phyloP scores from a whole-genome alignment of 2,329 filamentous ascomycete genomes.

The Lasiodiplodia theobromae region DNA sequence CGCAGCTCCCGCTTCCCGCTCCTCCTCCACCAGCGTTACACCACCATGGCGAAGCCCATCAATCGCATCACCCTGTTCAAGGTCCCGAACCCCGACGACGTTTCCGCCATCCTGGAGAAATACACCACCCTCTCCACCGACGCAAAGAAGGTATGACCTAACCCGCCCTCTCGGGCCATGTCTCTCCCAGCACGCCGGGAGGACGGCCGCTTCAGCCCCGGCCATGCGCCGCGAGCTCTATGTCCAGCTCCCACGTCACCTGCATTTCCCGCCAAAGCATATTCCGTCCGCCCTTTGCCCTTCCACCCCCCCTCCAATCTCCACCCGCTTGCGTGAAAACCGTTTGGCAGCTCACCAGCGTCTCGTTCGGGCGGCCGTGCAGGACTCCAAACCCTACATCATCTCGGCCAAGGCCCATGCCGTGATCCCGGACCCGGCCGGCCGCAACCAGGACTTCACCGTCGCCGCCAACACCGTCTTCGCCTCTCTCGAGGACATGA shows the following conservation, averaged over 20 bases:
- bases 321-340: not conserved
- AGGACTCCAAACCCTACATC: slow-evolving; percentile 75
- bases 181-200: slow-evolving; percentile 15
- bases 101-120: slow-evolving; percentile 42
- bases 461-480: slow-evolving; percentile 68
- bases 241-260: slow-evolving; percentile 23
- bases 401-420: slow-evolving; percentile 60
- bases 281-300: not conserved
- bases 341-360: not conserved
- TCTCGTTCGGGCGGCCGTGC: slow-evolving; percentile 3
- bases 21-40: slow-evolving; percentile 15
- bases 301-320: slow-evolving; percentile 12
- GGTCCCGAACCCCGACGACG: slow-evolving; percentile 39
- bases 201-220: not conserved
- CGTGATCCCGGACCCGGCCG: slow-evolving; percentile 57
- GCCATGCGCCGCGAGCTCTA: not conserved
- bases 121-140: slow-evolving; percentile 44
- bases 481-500: slow-evolving; percentile 68
- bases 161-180: not conserved
- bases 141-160: slow-evolving; percentile 43
- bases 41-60: slow-evolving; percentile 39
- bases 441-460: slow-evolving; percentile 68
- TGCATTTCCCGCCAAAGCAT: not conserved
- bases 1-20: slow-evolving; percentile 5
- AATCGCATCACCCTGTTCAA: slow-evolving; percentile 49